Conservation (phyloP, 2,329 filamentous ascomycete genomes). For the Lasiodiplodia sp. region DNA sequence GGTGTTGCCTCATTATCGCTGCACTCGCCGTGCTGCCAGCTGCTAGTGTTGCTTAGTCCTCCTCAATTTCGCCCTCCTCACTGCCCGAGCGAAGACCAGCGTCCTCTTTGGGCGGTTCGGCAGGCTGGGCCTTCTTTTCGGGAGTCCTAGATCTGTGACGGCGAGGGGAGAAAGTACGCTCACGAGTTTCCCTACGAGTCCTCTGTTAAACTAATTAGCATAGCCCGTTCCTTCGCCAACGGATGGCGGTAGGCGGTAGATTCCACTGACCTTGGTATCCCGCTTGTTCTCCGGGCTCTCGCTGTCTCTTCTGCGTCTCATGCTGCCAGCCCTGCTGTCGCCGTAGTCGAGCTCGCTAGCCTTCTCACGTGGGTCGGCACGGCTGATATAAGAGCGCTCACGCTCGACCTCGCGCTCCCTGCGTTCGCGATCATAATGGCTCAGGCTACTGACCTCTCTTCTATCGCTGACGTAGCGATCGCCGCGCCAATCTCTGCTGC, state of each 20-base stretch:
- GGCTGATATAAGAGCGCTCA: slow-evolving; percentile 81
- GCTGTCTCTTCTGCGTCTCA: slow-evolving; percentile 76
- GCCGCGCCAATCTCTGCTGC: slow-evolving; percentile 49
- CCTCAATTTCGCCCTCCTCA: slow-evolving; percentile 98
- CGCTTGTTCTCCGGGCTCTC: slow-evolving; percentile 58
- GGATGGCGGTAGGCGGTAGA: neutral
- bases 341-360: slow-evolving; percentile 93
- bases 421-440: slow-evolving; percentile 83
- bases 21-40: neutral
- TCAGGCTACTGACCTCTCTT: slow-evolving; percentile 66
- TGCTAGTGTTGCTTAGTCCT: slow-evolving; percentile 55
- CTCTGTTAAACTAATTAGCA: slow-evolving; percentile 33
- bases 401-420: slow-evolving; percentile 89
- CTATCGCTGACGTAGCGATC: slow-evolving; percentile 52
- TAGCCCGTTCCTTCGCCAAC: neutral
- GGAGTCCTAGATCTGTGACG: slow-evolving; percentile 66
- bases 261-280: slow-evolving; percentile 51
- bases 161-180: slow-evolving; percentile 63
- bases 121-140: slow-evolving; percentile 43
- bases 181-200: slow-evolving; percentile 54
- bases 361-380: slow-evolving; percentile 80
- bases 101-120: slow-evolving; percentile 57
- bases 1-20: neutral
- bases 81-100: slow-evolving; percentile 80
- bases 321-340: slow-evolving; percentile 66